Evolutionary conservation across 768 basidiomycete genomes (phyloP).

Genomic region (Coprinellus aureogranulatus): DNA sequence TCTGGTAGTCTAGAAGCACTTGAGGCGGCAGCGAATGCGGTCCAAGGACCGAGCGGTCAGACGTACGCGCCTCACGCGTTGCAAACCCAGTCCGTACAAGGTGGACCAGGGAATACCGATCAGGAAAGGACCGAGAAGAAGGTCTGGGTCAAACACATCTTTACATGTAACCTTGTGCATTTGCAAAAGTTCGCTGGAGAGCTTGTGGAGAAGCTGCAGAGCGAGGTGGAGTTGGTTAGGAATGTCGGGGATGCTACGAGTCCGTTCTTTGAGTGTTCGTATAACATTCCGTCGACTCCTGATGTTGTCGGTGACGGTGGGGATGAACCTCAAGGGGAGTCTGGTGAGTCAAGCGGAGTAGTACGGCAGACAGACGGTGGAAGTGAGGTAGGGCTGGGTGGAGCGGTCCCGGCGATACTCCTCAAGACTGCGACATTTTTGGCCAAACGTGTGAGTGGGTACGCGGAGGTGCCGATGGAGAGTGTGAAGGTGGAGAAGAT

Average conservation of each 20-base stretch:
- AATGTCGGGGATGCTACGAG: slow-evolving; percentile 23
- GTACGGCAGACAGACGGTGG: no score
- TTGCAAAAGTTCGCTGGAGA: slow-evolving; percentile 39
- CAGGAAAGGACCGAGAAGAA: neutral
- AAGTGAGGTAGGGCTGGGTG: no score
- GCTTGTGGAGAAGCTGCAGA: slow-evolving; percentile 40
- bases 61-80: no score
- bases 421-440: slow-evolving; percentile 28
- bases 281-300: neutral
- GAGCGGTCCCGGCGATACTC: slow-evolving; percentile 23
- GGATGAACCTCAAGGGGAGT: no score
- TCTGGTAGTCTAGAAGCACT: no score
- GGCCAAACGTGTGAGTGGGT: slow-evolving; percentile 26
- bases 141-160: slow-evolving; percentile 40
- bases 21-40: no score
- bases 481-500: slow-evolving; percentile 33
- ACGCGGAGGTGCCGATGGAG: slow-evolving; percentile 35
- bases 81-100: no score
- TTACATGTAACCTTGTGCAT: slow-evolving; percentile 41
- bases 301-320: no score
- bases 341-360: no score
- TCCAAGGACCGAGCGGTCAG: no score
- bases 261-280: slow-evolving; percentile 32
- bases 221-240: slow-evolving; percentile 28
- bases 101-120: no score